Conservation (phyloP, 768 basidiomycete genomes). For the Tremella mesenterica region DNA sequence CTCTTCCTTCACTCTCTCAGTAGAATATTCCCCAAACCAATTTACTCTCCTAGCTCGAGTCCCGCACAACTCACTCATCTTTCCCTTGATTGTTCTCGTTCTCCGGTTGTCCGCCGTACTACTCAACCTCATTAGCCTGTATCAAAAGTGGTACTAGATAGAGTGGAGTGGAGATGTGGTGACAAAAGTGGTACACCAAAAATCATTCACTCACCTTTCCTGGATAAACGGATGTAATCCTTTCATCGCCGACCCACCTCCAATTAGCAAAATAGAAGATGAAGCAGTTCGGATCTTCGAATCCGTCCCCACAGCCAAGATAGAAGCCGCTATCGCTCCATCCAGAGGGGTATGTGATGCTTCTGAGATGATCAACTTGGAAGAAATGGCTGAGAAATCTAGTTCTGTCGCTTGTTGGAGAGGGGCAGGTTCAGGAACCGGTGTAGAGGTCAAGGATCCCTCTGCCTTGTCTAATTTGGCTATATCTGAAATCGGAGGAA, state of each 20-base stretch:
- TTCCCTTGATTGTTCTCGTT: not conserved
- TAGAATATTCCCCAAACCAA: not conserved
- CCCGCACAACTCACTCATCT: too few relatives aligned
- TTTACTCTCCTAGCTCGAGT: not conserved
- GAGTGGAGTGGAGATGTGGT: not conserved
- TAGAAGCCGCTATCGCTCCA: slow-evolving; percentile 29
- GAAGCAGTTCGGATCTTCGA: slow-evolving; percentile 31
- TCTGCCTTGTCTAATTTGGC: too few relatives aligned
- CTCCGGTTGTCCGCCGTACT: too few relatives aligned
- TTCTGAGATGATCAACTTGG: slow-evolving; percentile 17
- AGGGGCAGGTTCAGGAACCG: not conserved
- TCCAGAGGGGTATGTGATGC: slow-evolving; percentile 32
- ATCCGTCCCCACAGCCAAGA: slow-evolving; percentile 27
- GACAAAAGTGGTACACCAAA: not conserved
- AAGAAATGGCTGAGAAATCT: not conserved
- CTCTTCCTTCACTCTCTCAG: not conserved
- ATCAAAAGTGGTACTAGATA: too few relatives aligned
- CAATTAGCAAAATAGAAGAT: slow-evolving; percentile 29
- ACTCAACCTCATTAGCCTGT: too few relatives aligned
- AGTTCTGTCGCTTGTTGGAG: not conserved
- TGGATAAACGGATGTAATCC: slow-evolving; percentile 28
- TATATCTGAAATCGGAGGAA: too few relatives aligned
- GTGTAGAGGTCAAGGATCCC: not conserved
- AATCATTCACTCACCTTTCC: slow-evolving; percentile 25
- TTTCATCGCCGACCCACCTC: slow-evolving; percentile 30